Base-by-base conservation (phyloP, 352 stramenopile genomes). In the Globisporangium abappressorium region DNA sequence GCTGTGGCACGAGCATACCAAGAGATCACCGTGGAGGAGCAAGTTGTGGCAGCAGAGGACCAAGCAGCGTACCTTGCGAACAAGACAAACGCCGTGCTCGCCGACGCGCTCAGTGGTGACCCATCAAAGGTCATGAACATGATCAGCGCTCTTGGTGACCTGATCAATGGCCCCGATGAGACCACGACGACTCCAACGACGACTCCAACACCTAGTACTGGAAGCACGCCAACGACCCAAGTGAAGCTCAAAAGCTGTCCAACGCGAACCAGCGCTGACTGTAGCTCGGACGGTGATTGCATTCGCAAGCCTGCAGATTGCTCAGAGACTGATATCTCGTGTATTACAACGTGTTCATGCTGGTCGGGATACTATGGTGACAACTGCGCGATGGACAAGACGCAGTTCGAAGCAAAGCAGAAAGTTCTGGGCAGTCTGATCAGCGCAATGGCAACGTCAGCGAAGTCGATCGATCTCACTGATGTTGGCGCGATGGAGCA, bases 111-210 rank as follows among this genome's bases (percentile, higher is more conserved):
- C 24, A 85, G 70, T 51, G 82, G 82, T 2, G 84, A 92, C 57
- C 84, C 84, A 4, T 76, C 79, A 0, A 85, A 76, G 28, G 73
- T 91, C 6, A 72, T 92, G 3, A 90, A 90, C 30, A 72, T 76
- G 15, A 90, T 90, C 59, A 89, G 76, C 15, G 82, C 82, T 4
- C 79, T 91, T 2, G 82, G 79, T 11, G 82, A 91, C 65, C 69
- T 89, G 62, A 80, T 91, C 28, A 91, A 91, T 33, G 77, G 74
- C 0, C 67, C 77, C 1, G 79, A 86, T 9, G 79, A 84, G 3
- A 73, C 65, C 15, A 41, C 69, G 6, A 66, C 59, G 6, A 33
- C 70, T 0, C 61, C 78, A 15, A 33, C 59, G 30, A 68, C 64
- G 11, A 69, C 70, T 24, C 76, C 68, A 8, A 66, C 8, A 9